These are phyloP conservation scores for Termitomyces sp. DNA, from an alignment of 768 basidiomycete species.

Conservation along the genomic window DNA sequence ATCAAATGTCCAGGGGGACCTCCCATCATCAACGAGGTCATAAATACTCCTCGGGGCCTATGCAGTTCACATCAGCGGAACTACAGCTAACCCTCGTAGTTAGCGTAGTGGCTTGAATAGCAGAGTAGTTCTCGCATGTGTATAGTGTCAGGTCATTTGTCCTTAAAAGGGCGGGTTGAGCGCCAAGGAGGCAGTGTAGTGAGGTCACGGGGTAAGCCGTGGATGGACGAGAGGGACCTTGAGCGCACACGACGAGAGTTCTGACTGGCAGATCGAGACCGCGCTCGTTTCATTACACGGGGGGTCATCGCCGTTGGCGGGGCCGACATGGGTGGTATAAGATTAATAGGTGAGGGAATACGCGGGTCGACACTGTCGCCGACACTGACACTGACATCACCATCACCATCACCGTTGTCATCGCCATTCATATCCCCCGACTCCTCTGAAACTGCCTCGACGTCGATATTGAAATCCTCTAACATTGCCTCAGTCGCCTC, in stretches of 20 bases:
- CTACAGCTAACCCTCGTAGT: background rate
- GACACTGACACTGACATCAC: background rate
- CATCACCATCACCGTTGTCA: background rate
- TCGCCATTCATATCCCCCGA: background rate
- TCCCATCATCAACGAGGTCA: conserved; percentile 11
- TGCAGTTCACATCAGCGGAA: background rate
- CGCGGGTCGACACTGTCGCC: background rate
- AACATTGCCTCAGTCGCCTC: conserved; percentile 10
- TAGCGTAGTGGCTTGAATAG: background rate
- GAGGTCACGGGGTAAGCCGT: background rate
- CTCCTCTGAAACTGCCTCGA: conserved; percentile 5
- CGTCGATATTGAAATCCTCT: conserved; percentile 6
- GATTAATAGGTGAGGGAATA: conserved; percentile 7
- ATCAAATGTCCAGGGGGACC: conserved; percentile 8
- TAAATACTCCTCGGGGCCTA: conserved; percentile 13
- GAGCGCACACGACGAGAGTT: conserved; percentile 10
- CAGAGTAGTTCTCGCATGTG: background rate
- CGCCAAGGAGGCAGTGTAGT: conserved; percentile 10
- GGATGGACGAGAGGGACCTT: conserved; percentile 9
- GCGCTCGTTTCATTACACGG: conserved; percentile 18
- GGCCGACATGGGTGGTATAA: conserved; percentile 11
- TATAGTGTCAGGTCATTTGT: background rate
- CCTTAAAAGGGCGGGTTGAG: conserved; percentile 2
- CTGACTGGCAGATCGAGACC: conserved; percentile 14
- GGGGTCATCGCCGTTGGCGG: conserved; percentile 6